Evolutionary conservation across 208 protist genomes (phyloP), one percentile per base, ranked within the genome.

Genomic region (Acanthamoeba castellanii): DNA sequence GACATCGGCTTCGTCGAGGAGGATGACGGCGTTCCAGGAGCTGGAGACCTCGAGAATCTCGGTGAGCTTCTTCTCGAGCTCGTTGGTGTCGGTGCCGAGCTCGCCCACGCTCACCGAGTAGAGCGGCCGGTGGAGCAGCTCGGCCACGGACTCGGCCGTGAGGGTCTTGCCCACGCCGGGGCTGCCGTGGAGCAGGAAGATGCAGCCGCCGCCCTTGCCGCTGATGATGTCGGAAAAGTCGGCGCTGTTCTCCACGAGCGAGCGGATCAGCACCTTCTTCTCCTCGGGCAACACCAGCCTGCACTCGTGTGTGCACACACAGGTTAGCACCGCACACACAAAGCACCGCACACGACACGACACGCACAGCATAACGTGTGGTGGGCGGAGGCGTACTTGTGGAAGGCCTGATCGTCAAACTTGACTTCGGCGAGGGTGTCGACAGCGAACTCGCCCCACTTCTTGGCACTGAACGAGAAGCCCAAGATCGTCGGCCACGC

Each of bases 171-270:
- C 96, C 14, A 91, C 82, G 47, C 96, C 96, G 5, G 96, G 96
- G 18, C 84, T 55, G 64, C 96, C 96, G 70, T 96, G 95, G 42
- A 97, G 95, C 34, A 97, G 95, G 84, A 97, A 97, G 68, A 97
- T 88, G 47, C n/a, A 70, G 8, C 95, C 96, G 18, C 92, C 95
- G 70, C 95, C 94, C 84, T 97, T 97, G 78, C 96, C 95, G 11
- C 42, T 30, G 89, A 97, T 96, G 95, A 97, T 90, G 94, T 97
- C 96, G 18, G 72, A 37, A 47, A 87, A 95, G 68, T 45, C 57
- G 22, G 81, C 52, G 13, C 55, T 96, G 78, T 96, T 47, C 66
- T 87, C n/a, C n/a, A 96, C 93, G 18, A 95, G 61, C 64, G 92
- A 61, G n/a, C 68, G 22, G 70, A 97, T 94, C 25, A 95, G 89